phyloP scores from a whole-genome alignment of 78 protist species.

The Polysphondylium violaceum region DNA sequence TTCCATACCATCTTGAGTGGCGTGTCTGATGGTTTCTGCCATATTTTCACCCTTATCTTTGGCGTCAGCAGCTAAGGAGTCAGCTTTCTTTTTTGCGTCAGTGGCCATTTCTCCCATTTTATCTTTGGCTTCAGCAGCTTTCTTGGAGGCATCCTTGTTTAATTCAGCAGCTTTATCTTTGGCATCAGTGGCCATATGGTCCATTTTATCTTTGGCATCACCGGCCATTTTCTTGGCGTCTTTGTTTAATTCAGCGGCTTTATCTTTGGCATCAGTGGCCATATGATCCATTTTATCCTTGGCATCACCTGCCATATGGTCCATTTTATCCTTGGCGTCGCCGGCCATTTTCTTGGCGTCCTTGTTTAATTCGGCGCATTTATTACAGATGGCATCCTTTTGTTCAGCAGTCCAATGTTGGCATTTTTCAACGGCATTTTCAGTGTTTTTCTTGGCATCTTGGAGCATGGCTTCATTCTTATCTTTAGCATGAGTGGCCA shows the following conservation, averaged over 20 bases:
- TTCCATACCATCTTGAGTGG: no score
- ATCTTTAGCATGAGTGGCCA: neutral
- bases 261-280: no score
- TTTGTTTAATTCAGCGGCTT: neutral
- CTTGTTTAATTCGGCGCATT: neutral
- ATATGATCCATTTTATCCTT: no score
- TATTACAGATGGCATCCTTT: conserved; percentile 11
- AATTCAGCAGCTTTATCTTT: neutral
- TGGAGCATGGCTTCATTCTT: neutral
- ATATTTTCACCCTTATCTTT: neutral
- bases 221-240: neutral
- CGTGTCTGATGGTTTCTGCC: neutral
- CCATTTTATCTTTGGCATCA: neutral
- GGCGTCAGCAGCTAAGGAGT: neutral
- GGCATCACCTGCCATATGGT: neutral
- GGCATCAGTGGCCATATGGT: neutral
- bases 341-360: conserved; percentile 16
- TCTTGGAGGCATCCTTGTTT: neutral
- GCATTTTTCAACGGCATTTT: conserved; percentile 4
- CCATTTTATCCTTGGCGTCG: neutral
- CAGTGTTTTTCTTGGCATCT: neutral
- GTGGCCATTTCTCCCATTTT: neutral
- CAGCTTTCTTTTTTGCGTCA: neutral
- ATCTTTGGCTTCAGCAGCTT: neutral
- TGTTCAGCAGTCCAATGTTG: conserved; percentile 27